Base-by-base conservation (phyloP, 2,329 filamentous ascomycete genomes). In the Alternaria infectoria region DNA sequence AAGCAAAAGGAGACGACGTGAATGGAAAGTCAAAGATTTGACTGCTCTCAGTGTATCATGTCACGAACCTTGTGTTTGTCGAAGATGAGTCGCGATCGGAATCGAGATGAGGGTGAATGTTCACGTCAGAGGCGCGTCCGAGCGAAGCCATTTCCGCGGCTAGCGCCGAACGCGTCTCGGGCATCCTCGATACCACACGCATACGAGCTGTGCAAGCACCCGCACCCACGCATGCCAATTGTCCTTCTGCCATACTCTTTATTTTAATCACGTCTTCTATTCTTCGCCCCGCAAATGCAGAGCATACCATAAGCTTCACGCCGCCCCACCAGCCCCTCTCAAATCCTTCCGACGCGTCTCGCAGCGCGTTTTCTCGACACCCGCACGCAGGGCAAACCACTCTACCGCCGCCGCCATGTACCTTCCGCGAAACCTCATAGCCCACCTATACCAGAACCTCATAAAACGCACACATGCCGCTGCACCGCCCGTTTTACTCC, bases 371-470 rank as follows among this genome's bases (percentile, higher is more conserved):
- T 68, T 52, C 56, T 60, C 59, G 47, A 56, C 54, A 63, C 54
- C 61, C 54, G 57, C 64, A 58, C 67, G 62, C 68, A 68, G 58
- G 64, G 52, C 63, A 62, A 64, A 59, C 66, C 49, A 67, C 46
- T 36, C 25, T 59, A 60, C 61, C 55, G 57, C 59, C 54, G 56
- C 61, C 56, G 61, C 59, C 59, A 99, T 99, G 96, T 97, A 97
- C 90, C 91, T 99, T 68, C 96, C 95, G 76, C 92, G 96, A 69
- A 87, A 88, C 69, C 87, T 97, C 68, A 91, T 98, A 77, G 92
- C 93, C 54, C 94, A 95, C 74, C 89, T 98, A 74, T 99, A 99
- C 85, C 87, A 88, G 64, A 92, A 97, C 81, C 91, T 99, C 60
- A 89, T 96, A 80, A 89, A 88, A 80, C 91, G 92, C 47, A 91